Evolutionary conservation across 352 stramenopile species (phyloP).

Genomic region (Thraustochytrium striatum): DNA sequence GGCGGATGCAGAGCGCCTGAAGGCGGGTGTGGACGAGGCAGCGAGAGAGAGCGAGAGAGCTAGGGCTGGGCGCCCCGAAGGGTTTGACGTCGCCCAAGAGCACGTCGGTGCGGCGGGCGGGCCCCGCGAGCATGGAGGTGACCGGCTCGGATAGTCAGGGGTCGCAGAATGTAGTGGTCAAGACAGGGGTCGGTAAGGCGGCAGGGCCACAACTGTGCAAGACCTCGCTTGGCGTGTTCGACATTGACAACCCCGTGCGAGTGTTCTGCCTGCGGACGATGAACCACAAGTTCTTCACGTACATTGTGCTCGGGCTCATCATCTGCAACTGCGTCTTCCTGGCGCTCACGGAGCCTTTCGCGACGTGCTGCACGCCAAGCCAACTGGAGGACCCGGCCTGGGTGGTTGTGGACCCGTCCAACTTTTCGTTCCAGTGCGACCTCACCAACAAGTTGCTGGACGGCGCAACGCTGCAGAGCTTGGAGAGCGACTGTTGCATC

Average conservation of each 20-base stretch:
- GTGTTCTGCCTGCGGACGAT: slow-evolving; percentile 1
- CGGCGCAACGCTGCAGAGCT: neutral
- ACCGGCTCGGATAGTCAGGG: neutral
- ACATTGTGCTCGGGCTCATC: slow-evolving; percentile 11
- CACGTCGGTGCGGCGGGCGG: too few relatives aligned
- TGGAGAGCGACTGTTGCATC: slow-evolving; percentile 9
- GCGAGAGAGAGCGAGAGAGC: neutral
- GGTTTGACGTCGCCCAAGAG: neutral
- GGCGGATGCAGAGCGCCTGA: too few relatives aligned
- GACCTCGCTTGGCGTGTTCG: slow-evolving; percentile 10
- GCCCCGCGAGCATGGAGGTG: neutral
- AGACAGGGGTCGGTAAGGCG: neutral
- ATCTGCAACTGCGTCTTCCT: slow-evolving; percentile 28
- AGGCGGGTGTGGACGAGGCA: neutral
- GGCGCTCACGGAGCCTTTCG: slow-evolving; percentile 20
- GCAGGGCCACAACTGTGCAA: neutral
- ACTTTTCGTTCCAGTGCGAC: slow-evolving; percentile 29
- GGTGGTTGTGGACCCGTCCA: slow-evolving; percentile 2
- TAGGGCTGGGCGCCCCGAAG: neutral
- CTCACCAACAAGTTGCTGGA: slow-evolving; percentile 18
- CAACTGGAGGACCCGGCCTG: neutral
- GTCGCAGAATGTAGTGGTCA: neutral
- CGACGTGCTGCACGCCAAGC: slow-evolving; percentile 8
- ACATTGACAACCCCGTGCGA: neutral
- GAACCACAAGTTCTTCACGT: neutral